Evolutionary conservation across 2,329 filamentous ascomycete genomes (phyloP), one percentile per base, ranked within the genome.

Genomic region (Colletotrichum liriopes): DNA sequence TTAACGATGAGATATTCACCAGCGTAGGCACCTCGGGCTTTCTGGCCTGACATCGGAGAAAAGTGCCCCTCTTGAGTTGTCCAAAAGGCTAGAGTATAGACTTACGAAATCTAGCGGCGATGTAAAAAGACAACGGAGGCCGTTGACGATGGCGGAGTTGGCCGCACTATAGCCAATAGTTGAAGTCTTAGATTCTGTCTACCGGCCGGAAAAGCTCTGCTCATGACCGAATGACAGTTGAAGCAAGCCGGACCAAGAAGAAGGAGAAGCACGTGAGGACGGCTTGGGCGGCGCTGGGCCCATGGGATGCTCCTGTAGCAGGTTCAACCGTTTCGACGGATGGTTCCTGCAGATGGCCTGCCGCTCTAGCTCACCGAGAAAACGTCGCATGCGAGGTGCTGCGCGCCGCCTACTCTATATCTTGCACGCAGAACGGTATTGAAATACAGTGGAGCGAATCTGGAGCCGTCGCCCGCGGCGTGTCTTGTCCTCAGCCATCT

Each of bases 291-390:
- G 20, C 23, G 43, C n/a, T 47, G 37, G 41, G 59, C 59, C 26
- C 43, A 35, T 39, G 37, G 60, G 39, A 16, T 55, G 55, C 49
- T 67, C 23, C 23, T 26, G 23, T 26, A 26, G 63, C 56, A 67
- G 60, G 66, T 51, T 47, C 68, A 63, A 18, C 47, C 39, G 63
- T 49, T 62, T 41, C 63, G 37, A n/a, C 63, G 55, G 56, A 61
- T 35, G 49, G 49, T 71, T 71, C 64, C 49, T 62, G 56, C 56
- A 67, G 39, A 66, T 26, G 68, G 64, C 56, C 49, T 56, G 56
- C 56, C 41, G 43, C 41, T 39, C 49, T 58, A 67, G 37, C 39
- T 62, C 64, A 23, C 32, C 51, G 47, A 60, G 64, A 35, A 62
- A 67, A 23, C 49, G 51, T 67, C 41, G 64, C 56, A 49, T 56